phyloP scores from a whole-genome alignment of 2,329 filamentous ascomycete species.

The Apiospora malaysiana region DNA sequence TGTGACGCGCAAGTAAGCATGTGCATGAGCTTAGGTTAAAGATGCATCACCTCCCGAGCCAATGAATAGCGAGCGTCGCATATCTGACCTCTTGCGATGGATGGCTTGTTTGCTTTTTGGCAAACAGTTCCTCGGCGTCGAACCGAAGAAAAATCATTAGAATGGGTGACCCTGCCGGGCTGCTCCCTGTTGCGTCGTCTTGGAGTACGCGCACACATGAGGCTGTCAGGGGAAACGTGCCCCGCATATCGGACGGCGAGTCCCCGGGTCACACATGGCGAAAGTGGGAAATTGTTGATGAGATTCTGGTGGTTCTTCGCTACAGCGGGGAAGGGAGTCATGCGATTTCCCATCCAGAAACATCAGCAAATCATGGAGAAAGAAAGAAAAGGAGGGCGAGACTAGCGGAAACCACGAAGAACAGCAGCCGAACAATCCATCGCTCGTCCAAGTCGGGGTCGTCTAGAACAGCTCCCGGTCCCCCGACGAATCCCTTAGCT shows the following conservation, averaged over 20 bases:
- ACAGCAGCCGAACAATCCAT: not conserved
- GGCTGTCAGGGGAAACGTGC: not conserved
- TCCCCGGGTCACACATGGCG: not conserved
- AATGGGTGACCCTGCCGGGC: not conserved
- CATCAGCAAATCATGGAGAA: not conserved
- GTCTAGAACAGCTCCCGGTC: not conserved
- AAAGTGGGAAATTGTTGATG: not conserved
- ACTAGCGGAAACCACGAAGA: not conserved
- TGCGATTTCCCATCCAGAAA: not conserved
- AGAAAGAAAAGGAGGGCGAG: slow-evolving; percentile 5
- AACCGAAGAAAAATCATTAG: not conserved
- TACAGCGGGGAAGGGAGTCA: not conserved
- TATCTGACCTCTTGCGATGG: not conserved
- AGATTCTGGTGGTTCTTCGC: not conserved
- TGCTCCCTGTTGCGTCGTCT: not conserved
- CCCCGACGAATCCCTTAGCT: not conserved
- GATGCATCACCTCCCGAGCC: not conserved
- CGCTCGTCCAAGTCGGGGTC: not conserved
- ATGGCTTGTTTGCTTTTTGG: not conserved
- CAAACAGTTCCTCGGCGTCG: not conserved
- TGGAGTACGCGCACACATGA: not conserved
- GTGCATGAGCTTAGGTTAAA: not conserved
- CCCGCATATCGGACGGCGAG: not conserved
- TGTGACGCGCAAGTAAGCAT: too few relatives aligned
- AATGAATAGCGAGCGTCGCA: not conserved